These are phyloP conservation scores for Rubroshorea leprosula DNA, from an alignment of 345 rosid genomes.

Conservation along the genomic window DNA sequence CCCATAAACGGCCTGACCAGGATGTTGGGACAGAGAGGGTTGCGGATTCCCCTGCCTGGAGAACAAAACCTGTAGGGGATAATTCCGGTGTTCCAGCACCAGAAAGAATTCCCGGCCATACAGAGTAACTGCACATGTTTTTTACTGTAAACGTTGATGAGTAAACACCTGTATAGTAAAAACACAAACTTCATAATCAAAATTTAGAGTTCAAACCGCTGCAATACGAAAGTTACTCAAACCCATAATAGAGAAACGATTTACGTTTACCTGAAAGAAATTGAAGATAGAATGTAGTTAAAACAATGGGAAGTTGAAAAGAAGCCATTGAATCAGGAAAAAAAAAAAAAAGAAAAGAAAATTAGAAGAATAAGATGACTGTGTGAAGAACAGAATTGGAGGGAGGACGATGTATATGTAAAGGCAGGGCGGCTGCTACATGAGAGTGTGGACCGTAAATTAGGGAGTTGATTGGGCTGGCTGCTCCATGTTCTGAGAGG, in stretches of 20 bases:
- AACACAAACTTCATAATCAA: not conserved
- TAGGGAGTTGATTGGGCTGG: too few species aligned
- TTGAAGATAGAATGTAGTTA: not conserved
- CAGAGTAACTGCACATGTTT: constrained; percentile 53
- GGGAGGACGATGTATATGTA: not conserved
- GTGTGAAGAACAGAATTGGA: not conserved
- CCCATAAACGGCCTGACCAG: constrained; percentile 82
- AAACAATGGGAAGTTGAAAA: not conserved
- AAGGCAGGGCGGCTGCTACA: not conserved
- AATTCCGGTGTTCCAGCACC: constrained; percentile 48
- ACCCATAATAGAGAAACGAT: not conserved
- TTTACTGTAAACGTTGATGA: constrained; percentile 34
- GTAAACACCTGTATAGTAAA: constrained; percentile 1
- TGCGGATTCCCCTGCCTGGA: constrained; percentile 36
- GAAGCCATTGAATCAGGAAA: too few species aligned
- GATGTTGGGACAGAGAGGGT: constrained; percentile 34
- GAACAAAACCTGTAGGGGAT: constrained; percentile 50
- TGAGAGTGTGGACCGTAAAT: too few species aligned
- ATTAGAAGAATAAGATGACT: too few species aligned
- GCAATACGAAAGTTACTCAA: too few species aligned
- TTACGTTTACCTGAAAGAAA: not conserved
- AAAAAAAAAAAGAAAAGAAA: too few species aligned
- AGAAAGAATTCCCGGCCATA: constrained; percentile 68
- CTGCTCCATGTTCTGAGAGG: too few species aligned
- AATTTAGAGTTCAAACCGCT: too few species aligned